These are phyloP conservation scores for Drosera spatulata DNA, from an alignment of 179 eudicot species.

Conservation along the genomic window DNA sequence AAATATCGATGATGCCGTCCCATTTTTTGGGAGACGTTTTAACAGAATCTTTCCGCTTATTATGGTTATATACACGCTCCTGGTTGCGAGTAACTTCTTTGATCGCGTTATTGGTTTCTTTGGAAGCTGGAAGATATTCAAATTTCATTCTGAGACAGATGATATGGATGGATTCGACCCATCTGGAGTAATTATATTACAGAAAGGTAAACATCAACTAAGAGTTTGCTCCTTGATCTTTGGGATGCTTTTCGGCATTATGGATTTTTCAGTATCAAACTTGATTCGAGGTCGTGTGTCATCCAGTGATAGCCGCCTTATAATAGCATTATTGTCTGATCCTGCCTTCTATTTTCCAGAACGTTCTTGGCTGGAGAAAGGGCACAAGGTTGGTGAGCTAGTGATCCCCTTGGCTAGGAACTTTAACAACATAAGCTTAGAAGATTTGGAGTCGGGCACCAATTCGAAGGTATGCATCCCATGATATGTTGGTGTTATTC, in stretches of 20 bases:
- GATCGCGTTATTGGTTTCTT: slow-evolving; percentile 62
- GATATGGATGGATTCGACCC: slow-evolving; percentile 89
- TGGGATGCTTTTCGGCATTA: background rate
- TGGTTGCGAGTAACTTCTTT: slow-evolving; percentile 91
- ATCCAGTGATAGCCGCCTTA: background rate
- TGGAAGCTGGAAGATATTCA: slow-evolving; percentile 86
- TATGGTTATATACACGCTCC: slow-evolving; percentile 82
- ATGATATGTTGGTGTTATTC: background rate
- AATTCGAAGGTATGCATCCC: slow-evolving; percentile 17
- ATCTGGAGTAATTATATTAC: slow-evolving; percentile 84
- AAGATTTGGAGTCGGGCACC: slow-evolving; percentile 58
- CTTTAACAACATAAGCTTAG: slow-evolving; percentile 44
- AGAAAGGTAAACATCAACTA: slow-evolving; percentile 42
- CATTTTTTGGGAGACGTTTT: slow-evolving; percentile 85
- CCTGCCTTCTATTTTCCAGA: slow-evolving; percentile 29
- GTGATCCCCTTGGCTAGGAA: slow-evolving; percentile 86
- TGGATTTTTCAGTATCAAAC: background rate
- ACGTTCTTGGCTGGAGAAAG: slow-evolving; percentile 91
- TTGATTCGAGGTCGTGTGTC: background rate
- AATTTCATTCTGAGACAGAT: slow-evolving; percentile 59
- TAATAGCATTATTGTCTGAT: background rate
- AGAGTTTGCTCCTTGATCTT: background rate
- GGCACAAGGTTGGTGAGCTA: slow-evolving; percentile 77
- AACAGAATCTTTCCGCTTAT: slow-evolving; percentile 90
- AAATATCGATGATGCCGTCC: slow-evolving; percentile 86